phyloP scores from a whole-genome alignment of 805 yeast species.

The Lipomyces lipofer region DNA sequence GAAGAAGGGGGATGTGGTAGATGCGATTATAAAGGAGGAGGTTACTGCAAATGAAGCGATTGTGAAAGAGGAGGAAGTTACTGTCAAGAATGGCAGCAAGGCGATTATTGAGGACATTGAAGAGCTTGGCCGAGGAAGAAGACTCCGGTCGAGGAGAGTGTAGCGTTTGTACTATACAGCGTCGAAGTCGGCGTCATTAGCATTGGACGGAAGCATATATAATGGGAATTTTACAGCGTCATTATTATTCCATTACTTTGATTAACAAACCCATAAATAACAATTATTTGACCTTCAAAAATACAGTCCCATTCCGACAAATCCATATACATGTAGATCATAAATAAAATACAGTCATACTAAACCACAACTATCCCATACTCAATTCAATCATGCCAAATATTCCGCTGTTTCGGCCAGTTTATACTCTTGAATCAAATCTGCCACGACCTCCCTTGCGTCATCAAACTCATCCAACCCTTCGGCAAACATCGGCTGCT shows the following conservation, averaged over 20 bases:
- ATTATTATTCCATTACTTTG: no score
- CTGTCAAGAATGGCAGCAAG: not conserved
- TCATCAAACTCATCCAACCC: conserved; percentile 72
- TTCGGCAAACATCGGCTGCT: conserved; percentile 46
- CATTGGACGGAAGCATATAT: no score
- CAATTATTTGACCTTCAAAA: not conserved
- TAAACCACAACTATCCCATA: not conserved
- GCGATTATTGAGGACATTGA: conserved; percentile 20
- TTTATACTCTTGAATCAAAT: conserved; percentile 77
- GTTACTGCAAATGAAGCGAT: not conserved
- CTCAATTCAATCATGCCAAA: conserved; percentile 9
- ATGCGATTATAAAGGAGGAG: not conserved
- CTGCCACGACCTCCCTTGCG: conserved; percentile 70
- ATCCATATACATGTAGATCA: not conserved
- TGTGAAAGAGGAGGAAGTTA: not conserved
- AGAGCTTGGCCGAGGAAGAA: conserved; percentile 4
- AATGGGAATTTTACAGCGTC: no score
- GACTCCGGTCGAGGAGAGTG: conserved; percentile 1
- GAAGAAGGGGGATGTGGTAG: not conserved
- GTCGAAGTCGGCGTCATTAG: no score
- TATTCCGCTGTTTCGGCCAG: conserved; percentile 58
- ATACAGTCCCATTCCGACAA: not conserved
- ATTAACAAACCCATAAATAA: not conserved
- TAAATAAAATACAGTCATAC: not conserved
- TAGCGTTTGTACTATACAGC: no score